These are phyloP conservation scores for Lentinula boryana DNA, from an alignment of 768 basidiomycete genomes.

Conservation along the genomic window DNA sequence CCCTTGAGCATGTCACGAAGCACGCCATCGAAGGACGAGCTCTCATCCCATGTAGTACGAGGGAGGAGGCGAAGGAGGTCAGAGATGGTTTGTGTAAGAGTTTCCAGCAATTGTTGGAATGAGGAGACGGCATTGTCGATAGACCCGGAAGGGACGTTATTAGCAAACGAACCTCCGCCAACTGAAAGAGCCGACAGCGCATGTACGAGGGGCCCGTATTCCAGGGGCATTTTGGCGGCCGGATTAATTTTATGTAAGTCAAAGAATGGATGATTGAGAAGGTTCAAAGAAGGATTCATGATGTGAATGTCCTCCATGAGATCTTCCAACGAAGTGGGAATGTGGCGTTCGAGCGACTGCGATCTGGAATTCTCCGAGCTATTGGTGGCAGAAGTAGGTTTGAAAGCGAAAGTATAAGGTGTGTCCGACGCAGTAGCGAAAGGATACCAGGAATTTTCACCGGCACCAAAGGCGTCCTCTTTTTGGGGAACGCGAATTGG, in stretches of 20 bases:
- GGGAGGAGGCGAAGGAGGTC: slow-evolving; percentile 80
- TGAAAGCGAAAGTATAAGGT: slow-evolving; percentile 24
- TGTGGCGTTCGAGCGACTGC: slow-evolving; percentile 49
- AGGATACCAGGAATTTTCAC: slow-evolving; percentile 35
- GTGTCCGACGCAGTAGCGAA: slow-evolving; percentile 46
- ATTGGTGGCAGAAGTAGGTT: slow-evolving; percentile 29
- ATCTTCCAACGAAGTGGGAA: slow-evolving; percentile 52
- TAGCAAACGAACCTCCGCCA: slow-evolving; percentile 78
- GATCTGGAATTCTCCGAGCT: slow-evolving; percentile 55
- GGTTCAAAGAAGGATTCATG: slow-evolving; percentile 55
- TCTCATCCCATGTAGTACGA: slow-evolving; percentile 86
- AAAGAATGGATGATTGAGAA: slow-evolving; percentile 71
- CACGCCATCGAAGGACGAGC: slow-evolving; percentile 83
- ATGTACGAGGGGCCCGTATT: slow-evolving; percentile 82
- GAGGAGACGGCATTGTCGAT: slow-evolving; percentile 88
- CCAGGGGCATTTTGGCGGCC: slow-evolving; percentile 73
- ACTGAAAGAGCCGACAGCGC: slow-evolving; percentile 83
- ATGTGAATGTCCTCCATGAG: slow-evolving; percentile 64
- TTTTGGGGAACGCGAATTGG: slow-evolving; percentile 48
- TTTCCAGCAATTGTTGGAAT: slow-evolving; percentile 85
- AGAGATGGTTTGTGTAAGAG: slow-evolving; percentile 85
- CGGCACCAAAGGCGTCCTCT: slow-evolving; percentile 43
- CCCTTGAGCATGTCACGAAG: slow-evolving; percentile 85
- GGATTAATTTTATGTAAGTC: slow-evolving; percentile 65
- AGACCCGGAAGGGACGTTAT: slow-evolving; percentile 79